A percentile compares a stretch with the other conserved stretches of the same genome.
phyloP scores from a whole-genome alignment of 202 grass and related monocot genomes.

The Schoenoplectus triqueter region DNA sequence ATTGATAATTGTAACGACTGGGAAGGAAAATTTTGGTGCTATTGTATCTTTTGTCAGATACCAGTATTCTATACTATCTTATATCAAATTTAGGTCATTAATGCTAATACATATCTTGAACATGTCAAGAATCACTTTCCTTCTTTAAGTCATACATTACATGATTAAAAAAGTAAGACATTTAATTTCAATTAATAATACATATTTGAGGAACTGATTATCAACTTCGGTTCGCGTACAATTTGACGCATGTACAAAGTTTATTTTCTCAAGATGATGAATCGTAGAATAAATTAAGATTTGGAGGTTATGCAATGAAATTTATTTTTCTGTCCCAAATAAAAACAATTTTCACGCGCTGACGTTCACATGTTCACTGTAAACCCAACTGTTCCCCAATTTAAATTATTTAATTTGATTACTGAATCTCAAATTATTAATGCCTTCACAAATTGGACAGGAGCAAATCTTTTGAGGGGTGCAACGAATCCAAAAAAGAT shows the following conservation, averaged over 20 bases:
- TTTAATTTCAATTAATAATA: background rate
- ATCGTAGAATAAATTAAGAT: background rate
- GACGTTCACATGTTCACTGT: too few relatives aligned
- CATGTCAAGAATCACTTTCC: background rate
- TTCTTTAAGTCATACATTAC: too few relatives aligned
- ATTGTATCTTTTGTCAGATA: background rate
- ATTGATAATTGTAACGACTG: background rate
- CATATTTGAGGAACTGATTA: background rate
- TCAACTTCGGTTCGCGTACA: background rate
- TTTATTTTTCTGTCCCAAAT: too few relatives aligned
- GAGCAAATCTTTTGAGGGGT: background rate
- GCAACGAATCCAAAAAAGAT: constrained; percentile 22
- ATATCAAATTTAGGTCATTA: background rate
- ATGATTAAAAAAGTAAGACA: background rate
- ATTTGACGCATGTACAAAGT: background rate
- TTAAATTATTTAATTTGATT: background rate
- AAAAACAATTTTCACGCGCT: too few relatives aligned
- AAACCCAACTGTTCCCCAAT: background rate
- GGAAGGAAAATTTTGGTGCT: background rate
- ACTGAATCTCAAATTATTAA: constrained; percentile 10
- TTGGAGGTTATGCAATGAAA: too few relatives aligned
- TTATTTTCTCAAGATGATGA: background rate
- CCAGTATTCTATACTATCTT: background rate
- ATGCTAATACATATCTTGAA: background rate
- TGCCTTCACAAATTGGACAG: background rate